Evolutionary conservation across 1,284 basidiomycete genomes (phyloP).

Genomic region (Laetiporus sulphureus): DNA sequence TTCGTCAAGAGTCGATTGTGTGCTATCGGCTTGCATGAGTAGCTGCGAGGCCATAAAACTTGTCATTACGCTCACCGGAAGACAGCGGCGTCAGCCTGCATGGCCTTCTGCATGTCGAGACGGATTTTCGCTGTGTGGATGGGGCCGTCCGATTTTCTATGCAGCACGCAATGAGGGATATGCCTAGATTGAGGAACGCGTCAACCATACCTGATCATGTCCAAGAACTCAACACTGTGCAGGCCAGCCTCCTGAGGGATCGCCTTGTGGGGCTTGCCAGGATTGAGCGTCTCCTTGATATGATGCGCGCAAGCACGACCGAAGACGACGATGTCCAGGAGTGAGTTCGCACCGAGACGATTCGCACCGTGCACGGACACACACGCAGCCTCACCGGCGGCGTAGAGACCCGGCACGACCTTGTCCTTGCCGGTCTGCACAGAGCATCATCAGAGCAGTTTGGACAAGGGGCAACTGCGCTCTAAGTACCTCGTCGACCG

Average conservation of each 20-base stretch:
- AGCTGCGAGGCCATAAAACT: not conserved
- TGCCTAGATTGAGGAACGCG: not conserved
- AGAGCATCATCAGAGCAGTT: slow-evolving; percentile 1
- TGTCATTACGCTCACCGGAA: slow-evolving; percentile 51
- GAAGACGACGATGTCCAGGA: slow-evolving; percentile 98
- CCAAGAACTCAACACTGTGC: slow-evolving; percentile 83
- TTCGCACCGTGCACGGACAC: slow-evolving; percentile 99
- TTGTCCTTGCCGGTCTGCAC: slow-evolving; percentile 80
- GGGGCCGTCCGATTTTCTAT: slow-evolving; percentile 72
- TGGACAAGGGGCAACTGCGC: not conserved
- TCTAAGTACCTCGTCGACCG: slow-evolving; percentile 53
- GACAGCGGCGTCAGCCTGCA: slow-evolving; percentile 92
- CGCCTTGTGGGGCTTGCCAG: slow-evolving; percentile 88
- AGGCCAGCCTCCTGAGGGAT: slow-evolving; percentile 88
- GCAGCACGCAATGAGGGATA: not conserved
- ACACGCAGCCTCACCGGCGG: slow-evolving; percentile 97
- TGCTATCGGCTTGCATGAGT: slow-evolving; percentile 41
- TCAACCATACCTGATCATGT: slow-evolving; percentile 64
- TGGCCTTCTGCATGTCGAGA: slow-evolving; percentile 96
- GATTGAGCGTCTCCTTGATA: slow-evolving; percentile 87
- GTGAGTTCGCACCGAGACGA: slow-evolving; percentile 98
- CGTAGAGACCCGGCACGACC: slow-evolving; percentile 95
- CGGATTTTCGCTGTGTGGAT: slow-evolving; percentile 88
- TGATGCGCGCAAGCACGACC: slow-evolving; percentile 98
- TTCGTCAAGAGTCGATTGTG: slow-evolving; percentile 86